Evolutionary conservation across 495 filamentous ascomycete species (phyloP), one percentile per base, ranked within the genome.

Genomic region (Penicillium crystallinum): DNA sequence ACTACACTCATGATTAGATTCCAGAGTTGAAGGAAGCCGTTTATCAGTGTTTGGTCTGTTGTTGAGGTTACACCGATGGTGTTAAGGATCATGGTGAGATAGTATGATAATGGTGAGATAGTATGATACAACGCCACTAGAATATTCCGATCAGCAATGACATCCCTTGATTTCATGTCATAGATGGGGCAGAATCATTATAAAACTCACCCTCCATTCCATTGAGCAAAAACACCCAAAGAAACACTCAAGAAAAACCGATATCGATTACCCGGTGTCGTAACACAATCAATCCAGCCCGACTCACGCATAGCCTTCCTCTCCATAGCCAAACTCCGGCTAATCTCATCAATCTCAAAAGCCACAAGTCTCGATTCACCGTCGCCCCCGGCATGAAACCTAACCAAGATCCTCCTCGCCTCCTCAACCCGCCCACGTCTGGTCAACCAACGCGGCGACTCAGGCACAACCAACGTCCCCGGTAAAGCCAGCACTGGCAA

Each of bases 61-160:
- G 70, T 57, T 39, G 73, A 65, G 3, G 45, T 71, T 42, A 83
- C 64, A 40, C 82, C 81, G 46, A 81, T 79, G 10, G 67, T 70
- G 27, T 76, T 66, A 60, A 83, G 79, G 33, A 85, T 70, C 35
- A 65, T 61, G 48, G 54, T 63, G 35, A 79, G 62, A 49, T 82
- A 85, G 68, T 84, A 83, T 49, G 78, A 85, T 70, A 35, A 65
- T 61, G 48, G 54, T 63, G 35, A 79, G 62, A 49, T 82, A 85
- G 68, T 84, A 83, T 49, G 78, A 80, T 54, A 85, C 76, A 33
- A 86, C 73, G 50, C 37, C 57, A 36, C 43, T 60, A 12, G 4
- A 46, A 7, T 1, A 36, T 29, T 14, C 7, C 19, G 3, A 23
- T 44, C 15, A 19, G 14, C 22, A 12, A 27, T 27, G 23, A 3